Base-by-base conservation (phyloP, 179 eudicot species). In the Spinacia oleracea region DNA sequence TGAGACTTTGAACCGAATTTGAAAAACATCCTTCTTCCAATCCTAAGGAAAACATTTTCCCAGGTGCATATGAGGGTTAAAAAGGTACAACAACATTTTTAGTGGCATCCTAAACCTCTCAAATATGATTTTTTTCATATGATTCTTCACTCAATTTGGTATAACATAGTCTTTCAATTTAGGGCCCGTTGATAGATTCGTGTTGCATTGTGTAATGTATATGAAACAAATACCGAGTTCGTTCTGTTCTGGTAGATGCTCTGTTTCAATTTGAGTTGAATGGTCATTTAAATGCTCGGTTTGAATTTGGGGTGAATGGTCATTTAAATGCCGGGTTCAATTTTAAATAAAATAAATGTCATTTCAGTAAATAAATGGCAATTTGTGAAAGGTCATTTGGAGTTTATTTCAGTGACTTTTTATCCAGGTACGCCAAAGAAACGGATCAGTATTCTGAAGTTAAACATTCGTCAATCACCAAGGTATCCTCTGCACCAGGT, bases 401-500 rank as follows among this genome's bases (percentile, higher is more conserved):
- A 48, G 21, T 62, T 62, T 23, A n/a, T 25, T 63, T 68, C 56
- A 58, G 29, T 63, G 12, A 60, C 51, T 27, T n/a, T 40, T 25
- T 51, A 27, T 78, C 65, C 71, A 82, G 81, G 79, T 48, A 40
- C 58, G 27, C 51, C 72, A 58, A 78, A 74, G 79, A 74, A 69
- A 60, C 20, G 38, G 58, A 78, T 69, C 59, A 70, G 14, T 34
- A 53, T 6, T 34, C 84, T 82, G 77, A 74, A 56, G 56, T 34
- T 63, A 69, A 85, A 79, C 81, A 83, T 60, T 75, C 82, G 62
- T 67, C 88, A 55, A 80, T 76, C 46, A 51, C 84, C 40, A 82
- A 82, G 73, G 91, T 88, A 75, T 86, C 96, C 42, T 87, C 96
- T 79, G 86, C n/a, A 91, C 74, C 85, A 90, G 91, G 95, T 92